Evolutionary conservation across 2,329 filamentous ascomycete species (phyloP).

Genomic region (Phaeoacremonium minimum): DNA sequence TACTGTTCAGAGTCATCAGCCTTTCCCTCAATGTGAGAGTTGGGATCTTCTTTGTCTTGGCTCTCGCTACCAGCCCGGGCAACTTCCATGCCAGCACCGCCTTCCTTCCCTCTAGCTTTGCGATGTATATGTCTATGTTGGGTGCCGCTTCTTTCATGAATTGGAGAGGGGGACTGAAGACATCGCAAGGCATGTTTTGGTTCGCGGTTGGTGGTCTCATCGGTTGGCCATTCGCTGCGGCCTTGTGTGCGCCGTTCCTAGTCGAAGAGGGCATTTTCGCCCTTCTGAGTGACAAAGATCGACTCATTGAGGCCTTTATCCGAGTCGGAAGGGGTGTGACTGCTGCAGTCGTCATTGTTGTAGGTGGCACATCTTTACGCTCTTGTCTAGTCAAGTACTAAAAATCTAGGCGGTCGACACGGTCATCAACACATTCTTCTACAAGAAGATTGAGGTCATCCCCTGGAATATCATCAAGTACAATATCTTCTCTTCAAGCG

Average conservation of each 20-base stretch:
- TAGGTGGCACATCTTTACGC: constrained; percentile 36
- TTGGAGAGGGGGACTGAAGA: constrained; percentile 75
- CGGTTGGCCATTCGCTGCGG: constrained; percentile 92
- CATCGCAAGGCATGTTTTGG: constrained; percentile 81
- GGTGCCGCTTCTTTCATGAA: constrained; percentile 89
- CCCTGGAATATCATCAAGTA: constrained; percentile 93
- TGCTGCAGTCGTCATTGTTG: constrained; percentile 63
- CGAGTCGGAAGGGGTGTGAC: constrained; percentile 65
- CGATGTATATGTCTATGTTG: constrained; percentile 90
- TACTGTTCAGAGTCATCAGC: constrained; percentile 75
- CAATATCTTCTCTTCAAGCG: constrained; percentile 81
- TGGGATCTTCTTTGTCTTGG: constrained; percentile 77
- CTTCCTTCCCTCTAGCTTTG: constrained; percentile 89
- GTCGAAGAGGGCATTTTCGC: constrained; percentile 67
- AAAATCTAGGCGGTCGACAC: constrained; percentile 60
- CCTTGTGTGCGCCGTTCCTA: constrained; percentile 75
- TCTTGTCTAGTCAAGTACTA: no score
- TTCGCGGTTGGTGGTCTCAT: constrained; percentile 81
- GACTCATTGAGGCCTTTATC: constrained; percentile 53
- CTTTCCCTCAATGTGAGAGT: constrained; percentile 76
- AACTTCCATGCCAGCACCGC: constrained; percentile 90
- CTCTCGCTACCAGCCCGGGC: constrained; percentile 75
- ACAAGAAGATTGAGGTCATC: constrained; percentile 71
- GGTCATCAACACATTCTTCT: constrained; percentile 77
- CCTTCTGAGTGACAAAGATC: constrained; percentile 49